Evolutionary conservation across 305 asterid genomes (phyloP).

Genomic region (Lippia alba): DNA sequence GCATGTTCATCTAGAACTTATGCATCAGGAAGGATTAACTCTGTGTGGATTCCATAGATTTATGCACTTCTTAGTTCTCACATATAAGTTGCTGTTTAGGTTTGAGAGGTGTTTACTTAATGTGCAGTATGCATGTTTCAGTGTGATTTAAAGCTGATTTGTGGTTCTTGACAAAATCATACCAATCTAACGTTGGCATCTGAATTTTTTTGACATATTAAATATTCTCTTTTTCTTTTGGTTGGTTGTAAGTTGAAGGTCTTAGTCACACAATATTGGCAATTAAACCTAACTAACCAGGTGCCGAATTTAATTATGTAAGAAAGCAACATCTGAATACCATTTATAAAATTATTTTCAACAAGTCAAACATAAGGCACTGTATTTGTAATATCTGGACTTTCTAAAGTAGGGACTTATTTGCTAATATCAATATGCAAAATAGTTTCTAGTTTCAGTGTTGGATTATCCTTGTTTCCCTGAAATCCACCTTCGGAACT

Average conservation of each 20-base stretch:
- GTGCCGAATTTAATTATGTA: conserved; percentile 15
- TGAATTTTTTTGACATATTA: neutral
- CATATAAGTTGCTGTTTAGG: neutral
- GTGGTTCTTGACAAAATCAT: neutral
- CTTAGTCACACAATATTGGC: neutral
- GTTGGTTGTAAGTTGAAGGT: neutral
- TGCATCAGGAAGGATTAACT: neutral
- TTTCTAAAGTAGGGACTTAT: conserved; percentile 7
- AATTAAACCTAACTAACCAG: conserved; percentile 3
- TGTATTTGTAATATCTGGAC: neutral
- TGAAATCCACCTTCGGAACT: neutral
- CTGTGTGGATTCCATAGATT: conserved; percentile 11
- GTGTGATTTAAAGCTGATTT: no score
- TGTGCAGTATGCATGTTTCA: conserved; percentile 1
- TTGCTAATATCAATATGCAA: conserved; percentile 8
- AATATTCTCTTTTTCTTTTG: neutral
- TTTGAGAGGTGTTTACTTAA: conserved; percentile 16
- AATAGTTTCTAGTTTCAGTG: conserved; percentile 15
- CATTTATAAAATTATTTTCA: conserved; percentile 3
- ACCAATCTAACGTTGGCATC: conserved; percentile 4
- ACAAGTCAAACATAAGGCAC: neutral
- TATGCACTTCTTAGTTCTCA: neutral
- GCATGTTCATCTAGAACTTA: neutral
- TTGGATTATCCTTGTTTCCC: conserved; percentile 4
- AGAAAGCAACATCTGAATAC: neutral